Percentiles rank a stretch among this genome's conserved stretches.
Evolutionary conservation across 2,329 filamentous ascomycete species (phyloP).

Genomic region (Graphiopsis chlorocephala): DNA sequence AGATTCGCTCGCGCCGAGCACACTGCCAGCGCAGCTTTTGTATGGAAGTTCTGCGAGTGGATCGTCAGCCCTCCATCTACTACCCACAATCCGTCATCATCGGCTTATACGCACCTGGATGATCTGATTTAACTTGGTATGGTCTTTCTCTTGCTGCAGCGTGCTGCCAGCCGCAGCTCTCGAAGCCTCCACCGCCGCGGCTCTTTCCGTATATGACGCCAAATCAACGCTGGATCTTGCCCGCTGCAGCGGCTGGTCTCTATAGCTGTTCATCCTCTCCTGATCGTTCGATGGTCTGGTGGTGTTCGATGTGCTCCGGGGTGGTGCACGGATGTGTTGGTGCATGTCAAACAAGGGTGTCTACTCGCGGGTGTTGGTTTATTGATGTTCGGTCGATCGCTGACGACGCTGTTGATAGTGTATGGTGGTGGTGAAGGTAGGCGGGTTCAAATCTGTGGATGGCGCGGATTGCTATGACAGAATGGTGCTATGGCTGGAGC

Average conservation of each 20-base stretch:
- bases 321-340: conserved; percentile 77
- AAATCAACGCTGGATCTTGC: conserved; percentile 55
- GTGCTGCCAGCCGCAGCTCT: conserved; percentile 32
- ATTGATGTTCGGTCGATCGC: neutral
- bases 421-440: neutral
- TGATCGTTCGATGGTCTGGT: conserved; percentile 70
- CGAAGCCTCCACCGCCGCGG: conserved; percentile 49
- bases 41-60: conserved; percentile 74
- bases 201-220: conserved; percentile 49
- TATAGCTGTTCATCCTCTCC: conserved; percentile 66
- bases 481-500: conserved; percentile 14
- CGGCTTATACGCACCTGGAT: conserved; percentile 64
- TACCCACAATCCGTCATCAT: conserved; percentile 17
- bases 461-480: conserved; percentile 9
- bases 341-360: conserved; percentile 61
- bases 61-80: neutral
- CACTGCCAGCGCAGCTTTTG: conserved; percentile 81
- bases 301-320: conserved; percentile 69
- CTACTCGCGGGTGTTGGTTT: neutral
- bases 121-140: conserved; percentile 86
- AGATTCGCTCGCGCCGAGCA: conserved; percentile 76
- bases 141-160: conserved; percentile 58
- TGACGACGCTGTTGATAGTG: neutral
- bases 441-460: neutral
- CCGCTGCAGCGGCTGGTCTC: conserved; percentile 57